Evolutionary conservation across 345 rosid genomes (phyloP).

Genomic region (Passiflora organensis): DNA sequence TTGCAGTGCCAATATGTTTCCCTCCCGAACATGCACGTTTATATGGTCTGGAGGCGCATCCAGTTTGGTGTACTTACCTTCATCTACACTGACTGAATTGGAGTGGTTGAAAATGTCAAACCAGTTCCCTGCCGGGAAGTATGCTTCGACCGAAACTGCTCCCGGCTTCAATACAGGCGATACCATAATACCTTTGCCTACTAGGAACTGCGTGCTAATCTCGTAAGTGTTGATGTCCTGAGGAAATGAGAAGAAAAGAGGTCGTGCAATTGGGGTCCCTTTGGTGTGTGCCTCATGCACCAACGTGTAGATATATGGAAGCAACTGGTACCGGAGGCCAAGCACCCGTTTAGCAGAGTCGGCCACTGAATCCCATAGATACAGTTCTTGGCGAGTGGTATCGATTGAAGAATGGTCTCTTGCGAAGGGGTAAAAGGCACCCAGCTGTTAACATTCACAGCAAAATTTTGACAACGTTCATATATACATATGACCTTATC

Average conservation of each 20-base stretch:
- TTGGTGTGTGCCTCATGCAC: slow-evolving; percentile 54
- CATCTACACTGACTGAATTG: slow-evolving; percentile 20
- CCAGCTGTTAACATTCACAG: slow-evolving; percentile 41
- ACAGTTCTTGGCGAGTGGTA: slow-evolving; percentile 54
- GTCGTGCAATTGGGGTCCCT: slow-evolving; percentile 69
- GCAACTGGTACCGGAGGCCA: slow-evolving; percentile 56
- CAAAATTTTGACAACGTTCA: neutral
- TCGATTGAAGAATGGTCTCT: slow-evolving; percentile 51
- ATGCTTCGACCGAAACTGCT: slow-evolving; percentile 37
- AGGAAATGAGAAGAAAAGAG: slow-evolving; percentile 71
- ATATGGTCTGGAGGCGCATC: slow-evolving; percentile 49
- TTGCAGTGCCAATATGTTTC: slow-evolving; percentile 65
- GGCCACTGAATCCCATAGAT: slow-evolving; percentile 73
- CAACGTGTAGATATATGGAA: slow-evolving; percentile 64
- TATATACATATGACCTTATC: neutral
- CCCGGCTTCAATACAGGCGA: slow-evolving; percentile 47
- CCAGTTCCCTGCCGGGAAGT: slow-evolving; percentile 71
- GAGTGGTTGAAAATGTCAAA: slow-evolving; percentile 60
- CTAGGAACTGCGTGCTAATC: slow-evolving; percentile 46
- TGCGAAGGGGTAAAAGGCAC: slow-evolving; percentile 78
- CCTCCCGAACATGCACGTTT: slow-evolving; percentile 57
- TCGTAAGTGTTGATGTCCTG: slow-evolving; percentile 45
- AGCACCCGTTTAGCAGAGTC: slow-evolving; percentile 59
- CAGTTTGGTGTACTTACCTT: slow-evolving; percentile 39
- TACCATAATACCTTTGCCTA: slow-evolving; percentile 57